A percentile compares a stretch with the other conserved stretches of the same genome.
Evolutionary conservation across 176 grass and related monocot genomes (phyloP).

Genomic region (Leersia perrieri): DNA sequence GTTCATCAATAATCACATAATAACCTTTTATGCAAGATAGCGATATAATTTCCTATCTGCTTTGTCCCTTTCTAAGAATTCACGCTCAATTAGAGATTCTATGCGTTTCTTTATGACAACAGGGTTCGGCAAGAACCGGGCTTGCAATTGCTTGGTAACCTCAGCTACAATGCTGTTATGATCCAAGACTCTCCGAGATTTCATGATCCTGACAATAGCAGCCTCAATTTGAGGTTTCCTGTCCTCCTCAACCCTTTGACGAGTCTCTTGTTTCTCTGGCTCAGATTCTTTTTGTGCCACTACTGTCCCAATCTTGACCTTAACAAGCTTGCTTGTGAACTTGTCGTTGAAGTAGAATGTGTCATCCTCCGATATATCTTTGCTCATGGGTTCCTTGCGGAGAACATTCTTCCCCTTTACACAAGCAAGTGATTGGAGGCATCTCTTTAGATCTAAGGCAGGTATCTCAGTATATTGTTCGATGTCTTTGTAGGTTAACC

Average conservation of each 20-base stretch:
- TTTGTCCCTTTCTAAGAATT: slow-evolving; percentile 98
- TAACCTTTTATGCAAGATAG: slow-evolving; percentile 73
- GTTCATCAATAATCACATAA: slow-evolving; percentile 29
- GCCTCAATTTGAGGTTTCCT: slow-evolving; percentile 97
- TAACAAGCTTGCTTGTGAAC: slow-evolving; percentile 93
- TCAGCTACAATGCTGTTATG: slow-evolving; percentile 94
- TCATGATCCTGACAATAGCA: slow-evolving; percentile 96
- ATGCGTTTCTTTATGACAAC: slow-evolving; percentile 98
- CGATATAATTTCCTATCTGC: slow-evolving; percentile 93
- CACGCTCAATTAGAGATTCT: slow-evolving; percentile 89
- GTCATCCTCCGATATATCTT: slow-evolving; percentile 94
- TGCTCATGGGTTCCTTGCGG: slow-evolving; percentile 96
- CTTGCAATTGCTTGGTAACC: slow-evolving; percentile 90
- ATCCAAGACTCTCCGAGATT: slow-evolving; percentile 84
- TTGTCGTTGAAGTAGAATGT: slow-evolving; percentile 93
- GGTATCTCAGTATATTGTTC: slow-evolving; percentile 85
- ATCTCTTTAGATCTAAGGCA: slow-evolving; percentile 85
- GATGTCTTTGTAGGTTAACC: slow-evolving; percentile 73
- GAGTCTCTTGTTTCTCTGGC: slow-evolving; percentile 94
- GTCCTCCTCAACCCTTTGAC: slow-evolving; percentile 94
- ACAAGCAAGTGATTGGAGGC: slow-evolving; percentile 93
- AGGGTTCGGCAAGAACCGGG: slow-evolving; percentile 88
- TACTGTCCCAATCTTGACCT: slow-evolving; percentile 96
- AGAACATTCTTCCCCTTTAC: slow-evolving; percentile 98
- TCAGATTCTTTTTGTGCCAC: slow-evolving; percentile 96